A percentile compares a stretch with the other conserved stretches of the same genome.
Conservation (phyloP, 768 basidiomycete species). For the Lactarius sanguifluus region DNA sequence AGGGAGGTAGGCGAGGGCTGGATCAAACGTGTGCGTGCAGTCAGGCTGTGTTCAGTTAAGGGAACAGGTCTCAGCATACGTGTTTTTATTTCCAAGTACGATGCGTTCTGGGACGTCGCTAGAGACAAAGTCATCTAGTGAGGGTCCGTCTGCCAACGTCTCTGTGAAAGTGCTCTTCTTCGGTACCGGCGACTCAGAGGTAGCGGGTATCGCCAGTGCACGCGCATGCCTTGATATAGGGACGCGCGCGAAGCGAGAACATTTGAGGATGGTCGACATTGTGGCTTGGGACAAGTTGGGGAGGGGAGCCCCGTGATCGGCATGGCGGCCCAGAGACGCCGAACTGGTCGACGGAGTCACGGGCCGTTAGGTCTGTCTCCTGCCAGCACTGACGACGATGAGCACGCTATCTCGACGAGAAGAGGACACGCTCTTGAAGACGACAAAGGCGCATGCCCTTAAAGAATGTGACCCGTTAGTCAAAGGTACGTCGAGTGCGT, state of each 20-base stretch:
- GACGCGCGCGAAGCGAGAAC: slow-evolving; percentile 23
- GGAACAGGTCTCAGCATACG: slow-evolving; percentile 43
- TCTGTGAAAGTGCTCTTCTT: slow-evolving; percentile 48
- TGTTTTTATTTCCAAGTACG: slow-evolving; percentile 67
- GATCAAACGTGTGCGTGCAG: slow-evolving; percentile 11
- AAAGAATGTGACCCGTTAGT: slow-evolving; percentile 76
- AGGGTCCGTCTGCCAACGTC: slow-evolving; percentile 62
- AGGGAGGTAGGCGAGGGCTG: slow-evolving; percentile 84
- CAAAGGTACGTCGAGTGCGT: slow-evolving; percentile 51
- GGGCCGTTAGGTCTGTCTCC: slow-evolving; percentile 4
- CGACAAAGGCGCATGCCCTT: slow-evolving; percentile 76
- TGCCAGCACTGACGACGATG: slow-evolving; percentile 47
- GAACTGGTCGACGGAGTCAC: slow-evolving; percentile 10
- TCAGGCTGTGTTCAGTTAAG: slow-evolving; percentile 7
- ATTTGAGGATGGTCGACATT: slow-evolving; percentile 24
- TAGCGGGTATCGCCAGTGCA: slow-evolving; percentile 36
- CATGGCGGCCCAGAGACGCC: neutral
- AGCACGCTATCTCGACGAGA: slow-evolving; percentile 84
- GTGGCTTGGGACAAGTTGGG: neutral
- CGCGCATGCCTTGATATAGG: slow-evolving; percentile 14
- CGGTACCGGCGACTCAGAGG: slow-evolving; percentile 47
- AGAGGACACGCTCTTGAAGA: slow-evolving; percentile 81
- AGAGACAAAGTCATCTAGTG: slow-evolving; percentile 80
- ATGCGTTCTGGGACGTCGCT: slow-evolving; percentile 57
- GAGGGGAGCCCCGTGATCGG: neutral